Evolutionary conservation across 805 yeast genomes (phyloP), one percentile per base, ranked within the genome.

Genomic region (Myxozyma geophila): DNA sequence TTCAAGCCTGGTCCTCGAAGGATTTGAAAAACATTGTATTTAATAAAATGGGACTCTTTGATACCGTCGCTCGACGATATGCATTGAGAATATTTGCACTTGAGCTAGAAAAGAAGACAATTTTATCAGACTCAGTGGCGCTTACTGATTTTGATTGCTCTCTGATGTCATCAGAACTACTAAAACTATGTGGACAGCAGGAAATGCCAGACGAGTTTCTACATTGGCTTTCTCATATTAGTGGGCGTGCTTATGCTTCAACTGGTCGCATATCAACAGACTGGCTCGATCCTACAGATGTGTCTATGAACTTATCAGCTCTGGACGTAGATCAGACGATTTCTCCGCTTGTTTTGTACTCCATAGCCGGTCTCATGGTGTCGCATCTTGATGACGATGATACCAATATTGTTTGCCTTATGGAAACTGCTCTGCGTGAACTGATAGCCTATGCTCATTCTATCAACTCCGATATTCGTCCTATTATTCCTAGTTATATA

Each of bases 181-280:
- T 63, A 21, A 23, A 37, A 28, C 9, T 58, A n/a, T 60, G 62
- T 43, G 13, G 47, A 17, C 48, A 23, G 15, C 48, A 54, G 12
- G 40, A 56, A 12, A 21, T 63, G 50, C 54, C 64, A 8, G 50
- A 33, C 35, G 65, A 48, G 12, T 66, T 66, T 51, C 15, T 43
- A 8, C 8, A 19, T 5, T 66, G 69, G 69, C 55, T 55, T 9
- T 41, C 64, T 1, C 51, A 44, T 13, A 50, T 64, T 2, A 59
- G 64, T 49, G 69, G 64, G 3, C 58, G 54, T 2, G 69, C 64
- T 7, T 66, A 66, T 37, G 60, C 64, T 10, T 37, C 58, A 8
- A 39, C 33, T 10, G 69, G 69, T 8, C 15, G 19, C 7, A 19
- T 64, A 10, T 54, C 56, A 2, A 13, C 17, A 2, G 35, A 15